These are phyloP conservation scores for Monosporascus sp. DNA, from an alignment of 2,329 filamentous ascomycete genomes.

Conservation along the genomic window DNA sequence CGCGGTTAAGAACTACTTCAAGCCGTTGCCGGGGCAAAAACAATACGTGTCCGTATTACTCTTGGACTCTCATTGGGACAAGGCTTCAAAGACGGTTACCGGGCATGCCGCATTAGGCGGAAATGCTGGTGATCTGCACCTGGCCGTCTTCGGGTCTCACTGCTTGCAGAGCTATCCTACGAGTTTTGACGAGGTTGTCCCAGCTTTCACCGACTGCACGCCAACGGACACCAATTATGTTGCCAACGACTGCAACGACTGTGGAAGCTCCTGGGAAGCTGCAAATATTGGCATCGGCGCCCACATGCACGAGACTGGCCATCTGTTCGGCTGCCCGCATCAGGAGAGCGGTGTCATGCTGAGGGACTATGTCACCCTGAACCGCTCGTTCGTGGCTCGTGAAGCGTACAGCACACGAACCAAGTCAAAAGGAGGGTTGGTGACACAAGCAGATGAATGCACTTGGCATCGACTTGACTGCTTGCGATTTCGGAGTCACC, in stretches of 20 bases:
- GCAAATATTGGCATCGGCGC: conserved; percentile 91
- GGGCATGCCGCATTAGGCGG: conserved; percentile 84
- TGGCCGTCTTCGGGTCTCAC: conserved; percentile 91
- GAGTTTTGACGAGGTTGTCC: conserved; percentile 82
- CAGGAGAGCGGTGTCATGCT: conserved; percentile 91
- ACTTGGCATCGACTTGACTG: conserved; percentile 86
- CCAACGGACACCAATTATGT: conserved; percentile 75
- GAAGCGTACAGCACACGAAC: conserved; percentile 87
- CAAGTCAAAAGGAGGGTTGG: conserved; percentile 72
- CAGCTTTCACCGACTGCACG: conserved; percentile 86
- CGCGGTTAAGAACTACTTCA: conserved; percentile 74
- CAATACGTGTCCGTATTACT: conserved; percentile 84
- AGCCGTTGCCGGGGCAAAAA: conserved; percentile 68
- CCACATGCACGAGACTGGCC: conserved; percentile 86
- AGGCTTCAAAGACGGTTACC: conserved; percentile 59
- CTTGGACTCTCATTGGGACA: conserved; percentile 87
- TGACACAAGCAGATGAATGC: conserved; percentile 76
- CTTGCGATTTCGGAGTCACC: conserved; percentile 83
- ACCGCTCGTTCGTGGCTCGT: conserved; percentile 73
- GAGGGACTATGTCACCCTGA: conserved; percentile 78
- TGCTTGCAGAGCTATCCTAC: conserved; percentile 86
- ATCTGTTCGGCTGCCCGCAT: conserved; percentile 84
- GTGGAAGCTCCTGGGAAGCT: conserved; percentile 91
- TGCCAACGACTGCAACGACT: conserved; percentile 81
- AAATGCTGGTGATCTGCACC: conserved; percentile 63